Percentiles rank a stretch among this genome's conserved stretches.
phyloP scores from a whole-genome alignment of 2,329 filamentous ascomycete genomes.

The Penicillium sp. region DNA sequence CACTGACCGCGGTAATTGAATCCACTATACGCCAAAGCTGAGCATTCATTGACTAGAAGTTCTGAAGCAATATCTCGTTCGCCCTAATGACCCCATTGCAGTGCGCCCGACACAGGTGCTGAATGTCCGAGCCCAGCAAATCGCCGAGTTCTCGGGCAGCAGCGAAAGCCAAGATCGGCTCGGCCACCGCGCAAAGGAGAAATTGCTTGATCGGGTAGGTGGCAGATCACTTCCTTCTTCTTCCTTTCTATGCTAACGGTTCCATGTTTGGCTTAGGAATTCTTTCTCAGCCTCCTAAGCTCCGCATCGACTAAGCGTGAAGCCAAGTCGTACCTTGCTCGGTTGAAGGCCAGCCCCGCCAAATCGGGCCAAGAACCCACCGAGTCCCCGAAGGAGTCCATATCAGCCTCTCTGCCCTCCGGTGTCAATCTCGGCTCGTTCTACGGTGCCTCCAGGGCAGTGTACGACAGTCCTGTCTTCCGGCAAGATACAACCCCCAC shows the following conservation, averaged over 20 bases:
- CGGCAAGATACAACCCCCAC: slow-evolving; percentile 49
- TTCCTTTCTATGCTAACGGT: neutral
- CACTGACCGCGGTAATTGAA: slow-evolving; percentile 26
- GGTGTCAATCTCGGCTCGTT: slow-evolving; percentile 62
- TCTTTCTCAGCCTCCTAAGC: slow-evolving; percentile 80
- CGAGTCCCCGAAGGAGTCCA: slow-evolving; percentile 19
- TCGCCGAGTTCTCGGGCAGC: slow-evolving; percentile 31
- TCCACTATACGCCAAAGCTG: neutral
- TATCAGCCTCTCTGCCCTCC: slow-evolving; percentile 25
- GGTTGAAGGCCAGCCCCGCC: slow-evolving; percentile 59
- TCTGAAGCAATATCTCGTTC: slow-evolving; percentile 20
- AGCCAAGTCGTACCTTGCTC: slow-evolving; percentile 85
- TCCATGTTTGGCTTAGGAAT: slow-evolving; percentile 57
- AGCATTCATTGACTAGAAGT: slow-evolving; percentile 8
- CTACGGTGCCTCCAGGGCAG: slow-evolving; percentile 56
- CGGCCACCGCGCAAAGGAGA: slow-evolving; percentile 42
- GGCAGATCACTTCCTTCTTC: neutral
- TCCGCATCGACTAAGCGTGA: slow-evolving; percentile 90
- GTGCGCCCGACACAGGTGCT: slow-evolving; percentile 13
- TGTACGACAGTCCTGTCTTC: slow-evolving; percentile 60
- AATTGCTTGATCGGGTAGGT: slow-evolving; percentile 41
- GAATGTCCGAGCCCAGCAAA: slow-evolving; percentile 21
- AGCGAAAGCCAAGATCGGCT: slow-evolving; percentile 29
- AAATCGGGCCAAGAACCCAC: slow-evolving; percentile 32
- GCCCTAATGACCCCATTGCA: slow-evolving; percentile 12